These are phyloP conservation scores for Globisporangium perplexum DNA, from an alignment of 352 stramenopile species.

Conservation along the genomic window DNA sequence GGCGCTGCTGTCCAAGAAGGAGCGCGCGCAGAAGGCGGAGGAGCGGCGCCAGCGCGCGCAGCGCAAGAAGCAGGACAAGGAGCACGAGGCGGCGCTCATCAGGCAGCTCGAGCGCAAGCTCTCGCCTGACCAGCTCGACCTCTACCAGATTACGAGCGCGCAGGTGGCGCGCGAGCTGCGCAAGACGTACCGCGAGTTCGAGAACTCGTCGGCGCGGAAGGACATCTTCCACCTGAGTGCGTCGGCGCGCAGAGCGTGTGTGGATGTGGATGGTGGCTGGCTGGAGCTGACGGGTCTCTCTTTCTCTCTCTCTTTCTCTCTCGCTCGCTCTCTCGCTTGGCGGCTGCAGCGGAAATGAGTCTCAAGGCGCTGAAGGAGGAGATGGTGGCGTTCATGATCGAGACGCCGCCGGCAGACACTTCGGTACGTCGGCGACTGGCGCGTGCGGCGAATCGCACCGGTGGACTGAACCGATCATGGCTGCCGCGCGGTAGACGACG, in stretches of 20 bases:
- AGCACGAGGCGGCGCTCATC: conserved; percentile 15
- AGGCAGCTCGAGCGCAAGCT: conserved; percentile 19
- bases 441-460: not conserved
- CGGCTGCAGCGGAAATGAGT: conserved; percentile 39
- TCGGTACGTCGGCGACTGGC: conserved; percentile 20
- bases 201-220: conserved; percentile 37
- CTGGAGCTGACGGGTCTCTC: not conserved
- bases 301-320: not conserved
- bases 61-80: conserved; percentile 22
- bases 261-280: not conserved
- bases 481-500: conserved; percentile 20
- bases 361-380: conserved; percentile 59
- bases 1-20: conserved; percentile 39
- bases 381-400: conserved; percentile 52
- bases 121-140: conserved; percentile 40
- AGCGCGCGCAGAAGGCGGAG: conserved; percentile 38
- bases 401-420: conserved; percentile 37
- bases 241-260: conserved; percentile 5
- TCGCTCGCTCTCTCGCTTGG: too few species aligned
- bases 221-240: conserved; percentile 68
- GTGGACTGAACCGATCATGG: not conserved
- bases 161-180: conserved; percentile 59
- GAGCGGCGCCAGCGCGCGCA: conserved; percentile 32
- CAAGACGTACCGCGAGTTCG: conserved; percentile 65
- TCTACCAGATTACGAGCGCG: conserved; percentile 54